phyloP scores from a whole-genome alignment of 306 rosid genomes.

The Vigna unguiculata region DNA sequence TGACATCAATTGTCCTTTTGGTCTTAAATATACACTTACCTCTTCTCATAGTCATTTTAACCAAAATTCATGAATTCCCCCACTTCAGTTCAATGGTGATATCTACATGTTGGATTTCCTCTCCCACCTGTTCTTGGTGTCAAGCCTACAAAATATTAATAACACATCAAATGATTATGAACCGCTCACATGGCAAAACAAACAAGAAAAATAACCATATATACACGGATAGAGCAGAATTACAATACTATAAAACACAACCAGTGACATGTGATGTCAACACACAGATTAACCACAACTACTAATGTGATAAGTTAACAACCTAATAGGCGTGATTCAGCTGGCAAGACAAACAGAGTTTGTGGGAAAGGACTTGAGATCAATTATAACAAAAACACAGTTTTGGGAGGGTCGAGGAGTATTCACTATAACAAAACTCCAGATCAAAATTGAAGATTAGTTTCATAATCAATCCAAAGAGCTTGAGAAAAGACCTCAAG shows the following conservation, averaged over 20 bases:
- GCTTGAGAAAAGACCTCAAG: no score
- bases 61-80: background rate
- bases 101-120: conserved; percentile 88
- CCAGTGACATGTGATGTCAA: background rate
- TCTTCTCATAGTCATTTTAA: conserved; percentile 17
- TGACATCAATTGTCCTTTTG: no score
- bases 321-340: background rate
- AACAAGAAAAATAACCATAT: background rate
- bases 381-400: background rate
- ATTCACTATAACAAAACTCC: no score
- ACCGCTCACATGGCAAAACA: background rate
- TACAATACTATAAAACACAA: background rate
- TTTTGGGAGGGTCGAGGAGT: no score
- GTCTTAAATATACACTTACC: no score
- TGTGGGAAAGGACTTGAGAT: background rate
- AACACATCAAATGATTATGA: conserved; percentile 14
- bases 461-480: background rate
- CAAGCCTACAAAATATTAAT: conserved; percentile 63
- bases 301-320: background rate
- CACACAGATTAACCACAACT: background rate
- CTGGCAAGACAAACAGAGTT: background rate
- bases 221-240: background rate
- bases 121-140: conserved; percentile 88
- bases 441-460: background rate
- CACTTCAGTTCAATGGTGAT: conserved; percentile 28